phyloP scores from a whole-genome alignment of 495 filamentous ascomycete genomes.

The Delitschia confertaspora region DNA sequence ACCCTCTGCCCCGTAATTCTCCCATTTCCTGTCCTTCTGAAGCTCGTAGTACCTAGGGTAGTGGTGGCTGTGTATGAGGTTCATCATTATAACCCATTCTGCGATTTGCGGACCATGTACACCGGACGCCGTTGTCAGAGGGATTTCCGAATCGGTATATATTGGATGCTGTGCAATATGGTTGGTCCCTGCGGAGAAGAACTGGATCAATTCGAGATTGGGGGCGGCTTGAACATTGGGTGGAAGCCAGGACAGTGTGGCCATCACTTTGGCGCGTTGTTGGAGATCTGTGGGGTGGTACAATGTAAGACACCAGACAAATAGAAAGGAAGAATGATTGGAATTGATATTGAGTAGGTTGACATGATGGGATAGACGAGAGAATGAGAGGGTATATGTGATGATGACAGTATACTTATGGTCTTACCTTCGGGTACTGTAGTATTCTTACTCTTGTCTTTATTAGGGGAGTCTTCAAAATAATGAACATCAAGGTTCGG shows the following conservation, averaged over 20 bases:
- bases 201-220: constrained; percentile 63
- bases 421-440: constrained; percentile 21
- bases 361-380: background rate
- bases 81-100: constrained; percentile 63
- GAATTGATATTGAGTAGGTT: background rate
- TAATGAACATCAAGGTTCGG: constrained; percentile 22
- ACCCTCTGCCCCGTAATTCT: constrained; percentile 31
- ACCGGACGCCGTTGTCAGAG: constrained; percentile 63
- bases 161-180: constrained; percentile 54
- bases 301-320: background rate
- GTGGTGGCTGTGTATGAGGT: constrained; percentile 48
- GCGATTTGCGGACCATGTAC: constrained; percentile 79
- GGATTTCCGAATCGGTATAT: constrained; percentile 53
- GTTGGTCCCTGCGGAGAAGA: constrained; percentile 67
- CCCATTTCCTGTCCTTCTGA: constrained; percentile 48
- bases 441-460: constrained; percentile 3
- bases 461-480: constrained; percentile 6
- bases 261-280: constrained; percentile 54
- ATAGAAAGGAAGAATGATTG: background rate
- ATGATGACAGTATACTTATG: background rate
- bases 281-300: constrained; percentile 39
- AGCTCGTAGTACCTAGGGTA: constrained; percentile 42
- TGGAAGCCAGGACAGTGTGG: constrained; percentile 50
- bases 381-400: background rate
- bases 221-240: constrained; percentile 39